A percentile compares a stretch with the other conserved stretches of the same genome.
Evolutionary conservation across 805 yeast species (phyloP).

Genomic region (Wickerhamia fluorescens): DNA sequence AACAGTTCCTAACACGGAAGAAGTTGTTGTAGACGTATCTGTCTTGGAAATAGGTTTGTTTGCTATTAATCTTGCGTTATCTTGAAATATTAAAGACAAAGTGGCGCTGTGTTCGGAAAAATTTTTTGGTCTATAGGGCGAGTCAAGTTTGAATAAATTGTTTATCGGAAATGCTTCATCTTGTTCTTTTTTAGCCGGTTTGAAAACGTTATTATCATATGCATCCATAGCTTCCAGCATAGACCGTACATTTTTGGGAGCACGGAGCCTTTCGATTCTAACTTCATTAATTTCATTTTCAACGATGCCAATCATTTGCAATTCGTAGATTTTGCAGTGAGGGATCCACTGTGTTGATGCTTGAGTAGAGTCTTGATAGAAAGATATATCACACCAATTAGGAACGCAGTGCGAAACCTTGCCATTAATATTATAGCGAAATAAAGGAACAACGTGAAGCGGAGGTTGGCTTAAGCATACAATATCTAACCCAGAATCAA

Average conservation of each 20-base stretch:
- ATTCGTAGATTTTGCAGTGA: constrained; percentile 84
- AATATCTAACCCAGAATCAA: constrained; percentile 84
- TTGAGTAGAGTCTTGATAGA: constrained; percentile 60
- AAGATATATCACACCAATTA: constrained; percentile 91
- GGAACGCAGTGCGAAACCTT: constrained; percentile 73
- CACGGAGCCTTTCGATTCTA: constrained; percentile 52
- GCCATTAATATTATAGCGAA: constrained; percentile 53
- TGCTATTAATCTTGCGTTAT: constrained; percentile 8
- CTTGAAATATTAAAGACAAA: constrained; percentile 20
- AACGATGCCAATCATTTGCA: constrained; percentile 98
- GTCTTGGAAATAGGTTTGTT: constrained; percentile 12
- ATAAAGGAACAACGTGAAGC: constrained; percentile 82
- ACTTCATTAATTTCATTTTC: constrained; percentile 77
- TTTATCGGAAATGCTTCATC: constrained; percentile 1
- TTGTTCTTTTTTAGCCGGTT: constrained; percentile 12
- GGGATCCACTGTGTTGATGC: constrained; percentile 73
- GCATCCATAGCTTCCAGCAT: constrained; percentile 56
- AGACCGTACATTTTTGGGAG: constrained; percentile 25
- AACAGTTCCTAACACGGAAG: constrained; percentile 33
- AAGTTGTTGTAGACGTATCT: constrained; percentile 25
- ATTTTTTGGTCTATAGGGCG: not conserved
- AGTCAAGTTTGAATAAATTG: not conserved
- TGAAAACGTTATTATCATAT: constrained; percentile 59
- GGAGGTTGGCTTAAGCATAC: constrained; percentile 89
- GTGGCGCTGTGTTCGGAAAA: constrained; percentile 9